Conservation (phyloP, 768 basidiomycete species). For the Hygrophorus russula region DNA sequence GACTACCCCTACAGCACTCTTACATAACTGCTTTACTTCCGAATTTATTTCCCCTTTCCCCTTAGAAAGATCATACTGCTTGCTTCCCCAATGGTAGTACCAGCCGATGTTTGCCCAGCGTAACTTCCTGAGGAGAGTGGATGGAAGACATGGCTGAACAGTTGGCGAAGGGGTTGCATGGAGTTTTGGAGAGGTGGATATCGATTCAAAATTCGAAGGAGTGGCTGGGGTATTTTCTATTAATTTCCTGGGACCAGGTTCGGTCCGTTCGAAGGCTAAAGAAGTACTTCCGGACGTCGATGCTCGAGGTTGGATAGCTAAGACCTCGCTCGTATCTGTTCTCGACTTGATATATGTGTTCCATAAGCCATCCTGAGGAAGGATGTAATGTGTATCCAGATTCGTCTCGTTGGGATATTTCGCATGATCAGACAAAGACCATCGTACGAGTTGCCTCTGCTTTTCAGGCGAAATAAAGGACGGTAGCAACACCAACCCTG, state of each 20-base stretch:
- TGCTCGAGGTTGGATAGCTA: constrained; percentile 27
- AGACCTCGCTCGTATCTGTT: constrained; percentile 19
- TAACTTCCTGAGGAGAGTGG: constrained; percentile 59
- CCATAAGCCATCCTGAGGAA: constrained; percentile 78
- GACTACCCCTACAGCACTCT: constrained; percentile 45
- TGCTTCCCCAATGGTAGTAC: constrained; percentile 96
- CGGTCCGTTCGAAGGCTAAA: constrained; percentile 11
- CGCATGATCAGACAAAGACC: constrained; percentile 71
- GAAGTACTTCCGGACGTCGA: not conserved
- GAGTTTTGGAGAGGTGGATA: constrained; percentile 48
- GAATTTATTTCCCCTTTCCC: constrained; percentile 53
- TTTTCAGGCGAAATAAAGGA: constrained; percentile 47
- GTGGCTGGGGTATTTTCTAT: constrained; percentile 65
- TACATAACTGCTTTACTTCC: constrained; percentile 48
- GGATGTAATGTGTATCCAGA: constrained; percentile 73
- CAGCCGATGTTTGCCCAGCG: constrained; percentile 96
- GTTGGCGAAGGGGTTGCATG: constrained; percentile 56
- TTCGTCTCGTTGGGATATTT: constrained; percentile 79
- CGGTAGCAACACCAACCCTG: constrained; percentile 82
- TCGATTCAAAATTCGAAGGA: constrained; percentile 36
- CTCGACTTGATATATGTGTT: constrained; percentile 33
- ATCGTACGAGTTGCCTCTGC: constrained; percentile 60
- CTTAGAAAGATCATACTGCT: constrained; percentile 83
- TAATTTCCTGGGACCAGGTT: constrained; percentile 49
- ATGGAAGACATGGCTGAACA: constrained; percentile 34